Conservation (phyloP, 192 early-diverging fungal species). For the Entomortierella chlamydospora region DNA sequence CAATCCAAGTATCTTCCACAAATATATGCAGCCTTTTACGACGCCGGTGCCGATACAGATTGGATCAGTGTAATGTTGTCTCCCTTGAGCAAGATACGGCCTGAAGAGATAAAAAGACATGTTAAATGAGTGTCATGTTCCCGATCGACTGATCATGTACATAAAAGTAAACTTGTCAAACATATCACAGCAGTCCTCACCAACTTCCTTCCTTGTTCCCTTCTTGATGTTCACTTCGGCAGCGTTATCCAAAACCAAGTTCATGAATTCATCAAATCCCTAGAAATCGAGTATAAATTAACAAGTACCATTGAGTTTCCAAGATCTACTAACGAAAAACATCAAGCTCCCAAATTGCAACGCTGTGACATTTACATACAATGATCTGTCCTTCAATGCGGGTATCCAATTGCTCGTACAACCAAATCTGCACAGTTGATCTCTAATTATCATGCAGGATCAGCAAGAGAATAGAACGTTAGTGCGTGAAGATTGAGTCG, state of each 20-base stretch:
- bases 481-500: too few species aligned
- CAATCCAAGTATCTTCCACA: neutral
- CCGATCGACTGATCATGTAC: too few species aligned
- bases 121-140: neutral
- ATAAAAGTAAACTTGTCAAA: too few species aligned
- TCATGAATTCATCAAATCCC: conserved; percentile 99
- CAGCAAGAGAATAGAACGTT: neutral
- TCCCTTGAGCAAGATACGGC: conserved; percentile 94
- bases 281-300: conserved; percentile 39
- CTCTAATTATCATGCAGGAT: conserved; percentile 62
- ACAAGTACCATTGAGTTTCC: neutral
- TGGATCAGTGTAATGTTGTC: conserved; percentile 96
- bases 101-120: conserved; percentile 34
- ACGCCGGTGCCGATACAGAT: conserved; percentile 47
- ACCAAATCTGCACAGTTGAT: conserved; percentile 93
- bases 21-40: conserved; percentile 1
- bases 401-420: conserved; percentile 88
- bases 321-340: neutral
- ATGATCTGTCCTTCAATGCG: conserved; percentile 95
- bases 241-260: conserved; percentile 91
- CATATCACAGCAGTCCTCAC: conserved; percentile 42
- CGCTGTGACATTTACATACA: conserved; percentile 59
- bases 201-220: conserved; percentile 77
- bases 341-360: neutral
- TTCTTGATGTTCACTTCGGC: conserved; percentile 88